These are phyloP conservation scores for Sextonia rubra DNA, from an alignment of 164 flowering plant species.

Conservation along the genomic window DNA sequence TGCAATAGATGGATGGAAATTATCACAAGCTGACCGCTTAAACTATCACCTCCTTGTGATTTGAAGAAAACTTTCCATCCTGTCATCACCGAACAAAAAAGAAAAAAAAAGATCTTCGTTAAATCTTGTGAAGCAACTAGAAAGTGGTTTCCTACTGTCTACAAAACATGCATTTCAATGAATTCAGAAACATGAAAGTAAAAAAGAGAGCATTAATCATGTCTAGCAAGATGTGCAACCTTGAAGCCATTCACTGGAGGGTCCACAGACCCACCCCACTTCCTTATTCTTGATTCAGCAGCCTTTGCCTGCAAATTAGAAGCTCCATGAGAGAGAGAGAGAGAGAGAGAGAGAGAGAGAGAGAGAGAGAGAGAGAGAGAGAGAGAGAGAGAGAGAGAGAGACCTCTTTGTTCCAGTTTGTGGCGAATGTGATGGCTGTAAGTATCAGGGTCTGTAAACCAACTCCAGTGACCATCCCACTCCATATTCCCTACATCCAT, in stretches of 20 bases:
- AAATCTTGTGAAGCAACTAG: not conserved
- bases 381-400: constrained; percentile 14
- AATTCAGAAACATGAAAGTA: not conserved
- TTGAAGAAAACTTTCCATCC: not conserved
- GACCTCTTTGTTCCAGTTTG: constrained; percentile 34
- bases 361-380: constrained; percentile 9
- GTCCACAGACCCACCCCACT: constrained; percentile 25
- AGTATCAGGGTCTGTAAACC: constrained; percentile 26
- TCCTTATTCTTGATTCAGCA: constrained; percentile 15
- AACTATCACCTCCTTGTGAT: not conserved
- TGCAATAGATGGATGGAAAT: not conserved
- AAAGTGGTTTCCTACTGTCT: not conserved
- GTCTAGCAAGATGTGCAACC: not conserved
- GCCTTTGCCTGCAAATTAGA: constrained; percentile 12
- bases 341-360: not conserved
- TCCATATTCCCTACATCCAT: constrained; percentile 27
- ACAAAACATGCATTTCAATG: not conserved
- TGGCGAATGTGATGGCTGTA: constrained; percentile 16
- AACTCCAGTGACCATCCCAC: constrained; percentile 28
- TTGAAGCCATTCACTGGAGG: not conserved
- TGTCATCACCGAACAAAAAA: not conserved
- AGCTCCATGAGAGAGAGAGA: not conserved
- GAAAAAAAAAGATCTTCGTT: not conserved
- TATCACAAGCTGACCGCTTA: not conserved
- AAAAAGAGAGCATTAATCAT: too few relatives aligned